Conservation (phyloP, 2,329 filamentous ascomycete species). For the Ceratocystis diversiconidia region DNA sequence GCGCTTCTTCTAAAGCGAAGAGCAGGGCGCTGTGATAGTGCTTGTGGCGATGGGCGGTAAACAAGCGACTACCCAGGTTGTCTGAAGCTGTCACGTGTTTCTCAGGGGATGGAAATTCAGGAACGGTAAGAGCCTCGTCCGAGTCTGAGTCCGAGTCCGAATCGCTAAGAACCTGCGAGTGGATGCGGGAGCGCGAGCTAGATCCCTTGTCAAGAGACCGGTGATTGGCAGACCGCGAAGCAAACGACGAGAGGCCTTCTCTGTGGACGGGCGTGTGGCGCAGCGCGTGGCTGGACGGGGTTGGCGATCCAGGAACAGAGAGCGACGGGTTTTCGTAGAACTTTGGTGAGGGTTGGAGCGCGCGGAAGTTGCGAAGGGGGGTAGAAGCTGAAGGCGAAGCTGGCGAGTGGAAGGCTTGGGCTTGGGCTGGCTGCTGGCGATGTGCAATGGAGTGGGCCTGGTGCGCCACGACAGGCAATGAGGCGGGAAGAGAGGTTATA, state of each 20-base stretch:
- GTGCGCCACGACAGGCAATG: constrained; percentile 18
- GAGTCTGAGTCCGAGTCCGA: constrained; percentile 26
- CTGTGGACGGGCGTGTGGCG: constrained; percentile 19
- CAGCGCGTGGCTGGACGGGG: constrained; percentile 25
- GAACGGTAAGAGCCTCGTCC: constrained; percentile 25
- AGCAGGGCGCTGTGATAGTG: constrained; percentile 82
- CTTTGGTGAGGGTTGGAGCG: constrained; percentile 40
- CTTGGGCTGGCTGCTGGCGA: constrained; percentile 17
- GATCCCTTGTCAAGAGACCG: constrained; percentile 26
- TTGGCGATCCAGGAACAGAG: constrained; percentile 32
- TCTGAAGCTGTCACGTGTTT: constrained; percentile 9
- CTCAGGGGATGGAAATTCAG: constrained; percentile 23
- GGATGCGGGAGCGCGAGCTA: constrained; percentile 24
- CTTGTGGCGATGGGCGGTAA: constrained; percentile 54
- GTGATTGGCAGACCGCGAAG: constrained; percentile 18
- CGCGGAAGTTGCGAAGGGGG: constrained; percentile 6
- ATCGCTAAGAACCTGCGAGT: constrained; percentile 37
- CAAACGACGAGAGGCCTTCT: constrained; percentile 8
- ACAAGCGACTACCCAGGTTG: constrained; percentile 19
- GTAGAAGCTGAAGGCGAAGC: not conserved
- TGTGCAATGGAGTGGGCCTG: constrained; percentile 9
- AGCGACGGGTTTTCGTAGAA: constrained; percentile 28
- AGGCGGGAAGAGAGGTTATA: not conserved
- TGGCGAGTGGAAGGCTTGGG: not conserved
- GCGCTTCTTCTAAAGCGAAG: constrained; percentile 79